phyloP scores from a whole-genome alignment of 495 filamentous ascomycete genomes.

The Trichocladium uniseriatum region DNA sequence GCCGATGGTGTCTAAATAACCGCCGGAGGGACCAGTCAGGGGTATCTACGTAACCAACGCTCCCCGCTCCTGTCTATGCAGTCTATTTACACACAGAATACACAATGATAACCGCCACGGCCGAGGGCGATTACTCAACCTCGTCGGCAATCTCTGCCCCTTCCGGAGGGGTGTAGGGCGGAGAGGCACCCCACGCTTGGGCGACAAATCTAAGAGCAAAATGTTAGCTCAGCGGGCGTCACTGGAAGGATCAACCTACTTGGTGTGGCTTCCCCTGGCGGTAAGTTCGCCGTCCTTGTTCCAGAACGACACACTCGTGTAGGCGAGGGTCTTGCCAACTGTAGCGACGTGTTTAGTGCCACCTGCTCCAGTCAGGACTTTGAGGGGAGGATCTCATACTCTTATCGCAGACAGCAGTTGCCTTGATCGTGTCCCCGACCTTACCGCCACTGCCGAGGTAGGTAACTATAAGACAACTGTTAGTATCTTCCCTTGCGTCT shows the following conservation, averaged over 20 bases:
- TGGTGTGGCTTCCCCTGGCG: constrained; percentile 91
- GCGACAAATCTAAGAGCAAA: constrained; percentile 5
- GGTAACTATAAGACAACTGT: constrained; percentile 46
- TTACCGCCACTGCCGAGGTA: constrained; percentile 79
- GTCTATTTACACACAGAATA: background rate
- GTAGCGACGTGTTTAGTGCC: background rate
- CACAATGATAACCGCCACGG: no score
- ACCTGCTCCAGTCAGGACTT: no score
- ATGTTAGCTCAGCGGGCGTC: background rate
- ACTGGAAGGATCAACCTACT: constrained; percentile 46
- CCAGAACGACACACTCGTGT: constrained; percentile 69
- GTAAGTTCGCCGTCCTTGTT: constrained; percentile 70
- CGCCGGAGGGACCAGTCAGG: no score
- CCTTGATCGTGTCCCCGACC: constrained; percentile 66
- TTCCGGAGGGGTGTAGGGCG: constrained; percentile 1
- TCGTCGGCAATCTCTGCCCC: constrained; percentile 7
- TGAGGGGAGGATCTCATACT: constrained; percentile 39
- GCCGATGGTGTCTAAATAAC: background rate
- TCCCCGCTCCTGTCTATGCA: background rate
- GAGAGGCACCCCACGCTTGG: background rate
- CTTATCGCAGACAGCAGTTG: constrained; percentile 69
- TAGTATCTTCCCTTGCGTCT: background rate
- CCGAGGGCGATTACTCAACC: background rate
- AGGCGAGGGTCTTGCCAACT: constrained; percentile 93
- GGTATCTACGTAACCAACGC: background rate